phyloP scores from a whole-genome alignment of 306 rosid species.

The Dryas drummondii region DNA sequence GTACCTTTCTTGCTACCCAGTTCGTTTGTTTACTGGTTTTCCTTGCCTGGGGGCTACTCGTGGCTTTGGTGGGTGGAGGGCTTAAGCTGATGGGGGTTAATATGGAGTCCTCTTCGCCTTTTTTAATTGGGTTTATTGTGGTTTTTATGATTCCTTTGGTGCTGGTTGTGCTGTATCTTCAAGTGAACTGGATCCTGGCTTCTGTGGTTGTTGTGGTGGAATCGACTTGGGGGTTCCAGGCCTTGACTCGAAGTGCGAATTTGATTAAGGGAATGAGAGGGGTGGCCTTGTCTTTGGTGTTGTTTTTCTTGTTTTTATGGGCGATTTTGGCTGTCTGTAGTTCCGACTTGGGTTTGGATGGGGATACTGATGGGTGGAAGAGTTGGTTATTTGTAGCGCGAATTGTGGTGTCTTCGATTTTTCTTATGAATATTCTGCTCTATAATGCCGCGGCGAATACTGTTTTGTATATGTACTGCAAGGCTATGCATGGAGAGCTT shows the following conservation, averaged over 20 bases:
- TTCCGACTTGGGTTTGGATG: conserved; percentile 20
- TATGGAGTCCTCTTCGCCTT: conserved; percentile 31
- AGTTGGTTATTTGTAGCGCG: conserved; percentile 47
- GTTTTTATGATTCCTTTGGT: conserved; percentile 13
- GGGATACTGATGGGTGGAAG: conserved; percentile 37
- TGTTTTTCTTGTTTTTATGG: conserved; percentile 38
- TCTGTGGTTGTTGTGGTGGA: conserved; percentile 48
- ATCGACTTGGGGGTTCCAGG: conserved; percentile 41
- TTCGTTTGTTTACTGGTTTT: conserved; percentile 9
- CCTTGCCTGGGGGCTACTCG: conserved; percentile 13
- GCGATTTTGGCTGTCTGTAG: conserved; percentile 35
- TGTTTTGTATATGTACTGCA: conserved; percentile 49
- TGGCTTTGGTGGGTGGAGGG: conserved; percentile 13
- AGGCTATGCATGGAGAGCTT: conserved; percentile 40
- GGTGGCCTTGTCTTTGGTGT: conserved; percentile 29
- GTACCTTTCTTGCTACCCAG: conserved; percentile 30
- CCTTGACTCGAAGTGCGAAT: conserved; percentile 44
- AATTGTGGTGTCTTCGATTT: conserved; percentile 50
- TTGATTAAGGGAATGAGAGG: conserved; percentile 45
- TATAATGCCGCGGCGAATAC: conserved; percentile 50
- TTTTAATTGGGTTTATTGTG: conserved; percentile 9
- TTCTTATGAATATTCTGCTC: conserved; percentile 43
- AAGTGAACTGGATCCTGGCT: conserved; percentile 47
- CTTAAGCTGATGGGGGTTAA: conserved; percentile 15
- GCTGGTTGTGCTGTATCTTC: conserved; percentile 36